These are phyloP conservation scores for Eucalyptus urophylla DNA, from an alignment of 345 rosid species.

Conservation along the genomic window DNA sequence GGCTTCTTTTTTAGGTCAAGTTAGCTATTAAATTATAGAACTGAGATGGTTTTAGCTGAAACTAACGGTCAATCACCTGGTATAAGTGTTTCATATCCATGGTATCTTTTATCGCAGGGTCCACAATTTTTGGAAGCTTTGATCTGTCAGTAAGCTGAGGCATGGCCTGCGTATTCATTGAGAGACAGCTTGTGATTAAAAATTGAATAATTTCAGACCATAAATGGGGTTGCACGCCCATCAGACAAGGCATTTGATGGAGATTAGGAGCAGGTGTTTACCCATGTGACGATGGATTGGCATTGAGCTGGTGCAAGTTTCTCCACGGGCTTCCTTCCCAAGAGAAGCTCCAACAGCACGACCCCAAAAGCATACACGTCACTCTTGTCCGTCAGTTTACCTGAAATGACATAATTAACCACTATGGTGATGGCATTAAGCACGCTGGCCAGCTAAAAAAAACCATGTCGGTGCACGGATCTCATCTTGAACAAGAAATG, in stretches of 20 bases:
- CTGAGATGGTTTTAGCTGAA: neutral
- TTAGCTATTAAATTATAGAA: neutral
- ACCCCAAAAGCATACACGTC: conserved; percentile 94
- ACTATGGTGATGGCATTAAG: neutral
- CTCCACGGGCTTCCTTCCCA: conserved; percentile 81
- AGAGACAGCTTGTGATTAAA: neutral
- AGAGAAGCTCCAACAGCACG: conserved; percentile 84
- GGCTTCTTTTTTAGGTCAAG: neutral
- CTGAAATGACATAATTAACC: conserved; percentile 4
- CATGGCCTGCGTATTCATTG: conserved; percentile 55
- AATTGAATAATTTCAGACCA: neutral
- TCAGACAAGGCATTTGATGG: neutral
- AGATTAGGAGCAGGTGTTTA: conserved; percentile 4
- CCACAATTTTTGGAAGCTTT: conserved; percentile 69
- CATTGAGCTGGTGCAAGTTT: conserved; percentile 79
- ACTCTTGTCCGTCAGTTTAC: conserved; percentile 87
- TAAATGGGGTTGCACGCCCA: neutral
- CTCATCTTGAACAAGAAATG: neutral
- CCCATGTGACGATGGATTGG: conserved; percentile 96
- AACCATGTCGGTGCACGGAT: neutral
- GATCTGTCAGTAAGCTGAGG: conserved; percentile 91
- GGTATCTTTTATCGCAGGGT: conserved; percentile 59
- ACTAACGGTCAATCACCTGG: conserved; percentile 43
- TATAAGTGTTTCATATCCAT: conserved; percentile 83
- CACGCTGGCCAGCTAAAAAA: neutral